These are phyloP conservation scores for Cystobasidium onofrii DNA, from an alignment of 768 basidiomycete species.

Conservation along the genomic window DNA sequence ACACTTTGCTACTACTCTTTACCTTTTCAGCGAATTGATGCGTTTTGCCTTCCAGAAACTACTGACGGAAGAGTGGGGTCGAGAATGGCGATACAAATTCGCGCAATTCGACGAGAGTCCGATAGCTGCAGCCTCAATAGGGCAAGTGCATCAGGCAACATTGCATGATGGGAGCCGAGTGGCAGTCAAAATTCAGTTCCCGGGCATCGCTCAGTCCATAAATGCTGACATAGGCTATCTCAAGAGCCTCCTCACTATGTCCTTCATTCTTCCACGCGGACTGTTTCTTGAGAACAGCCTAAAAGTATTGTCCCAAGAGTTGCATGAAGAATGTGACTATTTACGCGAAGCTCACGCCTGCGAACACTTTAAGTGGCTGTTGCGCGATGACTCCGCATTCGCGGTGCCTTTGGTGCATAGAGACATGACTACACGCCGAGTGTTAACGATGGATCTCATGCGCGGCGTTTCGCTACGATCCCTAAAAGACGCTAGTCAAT, in stretches of 20 bases:
- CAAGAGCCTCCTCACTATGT: conserved; percentile 68
- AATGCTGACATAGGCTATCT: conserved; percentile 79
- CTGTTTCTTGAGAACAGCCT: conserved; percentile 83
- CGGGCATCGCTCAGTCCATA: conserved; percentile 78
- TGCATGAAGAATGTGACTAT: conserved; percentile 90
- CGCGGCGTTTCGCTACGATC: conserved; percentile 68
- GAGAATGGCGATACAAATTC: conserved; percentile 66
- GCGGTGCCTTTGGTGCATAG: conserved; percentile 74
- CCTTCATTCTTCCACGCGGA: conserved; percentile 72
- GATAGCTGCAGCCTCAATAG: conserved; percentile 57
- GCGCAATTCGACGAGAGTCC: conserved; percentile 42
- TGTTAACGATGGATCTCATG: conserved; percentile 83
- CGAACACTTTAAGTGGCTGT: conserved; percentile 51
- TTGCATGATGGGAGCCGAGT: conserved; percentile 50
- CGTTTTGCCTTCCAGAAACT: conserved; percentile 50
- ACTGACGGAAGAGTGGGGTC: conserved; percentile 63
- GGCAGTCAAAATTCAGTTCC: conserved; percentile 84
- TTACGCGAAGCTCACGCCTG: conserved; percentile 68
- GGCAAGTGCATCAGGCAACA: conserved; percentile 78
- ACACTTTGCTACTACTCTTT: conserved; percentile 18
- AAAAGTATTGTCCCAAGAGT: conserved; percentile 75
- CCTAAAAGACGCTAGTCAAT: conserved; percentile 52
- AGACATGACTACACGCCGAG: conserved; percentile 67
- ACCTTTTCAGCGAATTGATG: conserved; percentile 43
- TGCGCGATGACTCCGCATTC: conserved; percentile 57